These are phyloP conservation scores for Cystodermella granulosa DNA, from an alignment of 1,284 basidiomycete species.

Conservation along the genomic window DNA sequence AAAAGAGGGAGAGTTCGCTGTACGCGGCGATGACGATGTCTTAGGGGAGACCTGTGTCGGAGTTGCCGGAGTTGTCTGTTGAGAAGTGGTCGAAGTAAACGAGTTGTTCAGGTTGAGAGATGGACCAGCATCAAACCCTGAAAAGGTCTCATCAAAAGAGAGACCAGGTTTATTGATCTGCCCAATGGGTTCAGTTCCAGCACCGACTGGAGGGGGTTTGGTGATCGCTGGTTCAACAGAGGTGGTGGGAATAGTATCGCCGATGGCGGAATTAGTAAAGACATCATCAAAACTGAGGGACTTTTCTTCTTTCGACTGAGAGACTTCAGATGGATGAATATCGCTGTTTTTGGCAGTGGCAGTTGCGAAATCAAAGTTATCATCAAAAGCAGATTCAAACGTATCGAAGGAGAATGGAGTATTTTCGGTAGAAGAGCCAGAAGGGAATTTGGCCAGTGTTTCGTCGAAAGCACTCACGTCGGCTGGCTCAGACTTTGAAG, in stretches of 20 bases:
- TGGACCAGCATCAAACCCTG: conserved; percentile 44
- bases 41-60: conserved; percentile 11
- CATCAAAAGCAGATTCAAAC: conserved; percentile 75
- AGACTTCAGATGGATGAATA: conserved; percentile 3
- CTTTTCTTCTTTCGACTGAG: neutral
- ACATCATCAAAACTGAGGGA: conserved; percentile 2
- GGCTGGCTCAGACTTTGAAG: conserved; percentile 12
- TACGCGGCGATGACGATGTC: conserved; percentile 24
- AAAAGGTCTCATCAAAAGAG: conserved; percentile 46
- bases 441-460: conserved; percentile 5
- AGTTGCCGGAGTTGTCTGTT: conserved; percentile 27
- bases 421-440: neutral
- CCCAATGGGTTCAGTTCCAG: neutral
- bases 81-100: conserved; percentile 21
- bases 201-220: neutral
- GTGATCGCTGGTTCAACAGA: neutral
- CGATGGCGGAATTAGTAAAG: conserved; percentile 1
- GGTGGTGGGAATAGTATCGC: neutral
- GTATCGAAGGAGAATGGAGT: conserved; percentile 47
- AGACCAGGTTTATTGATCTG: conserved; percentile 8
- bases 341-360: conserved; percentile 23
- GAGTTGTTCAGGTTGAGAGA: conserved; percentile 42
- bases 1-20: conserved; percentile 32
- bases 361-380: conserved; percentile 77
- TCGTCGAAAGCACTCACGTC: conserved; percentile 36